Conservation (phyloP, 1,139 yeast genomes). For the Scheffersomyces lignicola region DNA sequence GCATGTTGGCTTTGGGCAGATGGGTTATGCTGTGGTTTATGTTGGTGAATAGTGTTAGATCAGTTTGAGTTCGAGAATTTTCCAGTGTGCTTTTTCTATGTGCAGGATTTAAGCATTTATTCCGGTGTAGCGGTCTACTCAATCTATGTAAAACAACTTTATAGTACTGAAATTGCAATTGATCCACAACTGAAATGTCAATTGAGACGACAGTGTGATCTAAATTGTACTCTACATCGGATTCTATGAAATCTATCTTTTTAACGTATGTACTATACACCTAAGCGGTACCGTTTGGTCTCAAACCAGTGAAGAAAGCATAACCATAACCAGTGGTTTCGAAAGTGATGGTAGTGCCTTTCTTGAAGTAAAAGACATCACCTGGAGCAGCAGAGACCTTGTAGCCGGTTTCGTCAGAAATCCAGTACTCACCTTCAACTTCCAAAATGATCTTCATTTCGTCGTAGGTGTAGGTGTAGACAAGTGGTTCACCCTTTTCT, state of each 20-base stretch:
- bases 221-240: no score
- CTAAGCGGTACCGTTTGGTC: conserved; percentile 42
- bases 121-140: no score
- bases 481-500: conserved; percentile 65
- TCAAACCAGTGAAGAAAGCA: conserved; percentile 65
- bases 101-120: no score
- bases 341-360: conserved; percentile 68
- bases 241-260: conserved; percentile 1
- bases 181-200: conserved; percentile 7
- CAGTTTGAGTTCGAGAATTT: background rate
- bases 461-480: conserved; percentile 62
- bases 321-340: conserved; percentile 64
- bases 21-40: no score
- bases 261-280: background rate
- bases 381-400: conserved; percentile 59
- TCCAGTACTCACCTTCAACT: conserved; percentile 61
- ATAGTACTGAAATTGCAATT: no score
- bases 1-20: no score
- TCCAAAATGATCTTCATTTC: conserved; percentile 71
- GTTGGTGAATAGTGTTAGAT: no score
- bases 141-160: no score
- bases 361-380: conserved; percentile 66
- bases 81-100: no score
- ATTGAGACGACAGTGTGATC: background rate
- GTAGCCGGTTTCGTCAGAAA: conserved; percentile 63